Evolutionary conservation across 1,139 yeast genomes (phyloP), one percentile per base, ranked within the genome.

Genomic region (Candida smagusa): DNA sequence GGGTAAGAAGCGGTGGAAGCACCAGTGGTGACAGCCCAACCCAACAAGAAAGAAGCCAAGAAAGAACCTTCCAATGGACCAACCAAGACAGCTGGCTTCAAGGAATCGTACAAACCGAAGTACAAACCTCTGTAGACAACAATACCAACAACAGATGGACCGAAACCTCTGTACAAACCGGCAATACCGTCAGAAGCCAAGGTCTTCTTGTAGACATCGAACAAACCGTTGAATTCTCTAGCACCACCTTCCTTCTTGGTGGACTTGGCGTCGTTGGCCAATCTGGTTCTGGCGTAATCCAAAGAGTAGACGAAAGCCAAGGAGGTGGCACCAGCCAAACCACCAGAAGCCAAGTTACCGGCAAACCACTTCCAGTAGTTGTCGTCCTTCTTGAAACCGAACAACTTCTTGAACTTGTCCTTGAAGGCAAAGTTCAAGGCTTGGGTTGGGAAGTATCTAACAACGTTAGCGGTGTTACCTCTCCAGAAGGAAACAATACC

Each of bases 81-180:
- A 65, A 71, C 73, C 56, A 71, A 65, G 44, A 71, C 74, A 61
- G 69, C 75, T 48, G 77, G 77, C 67, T 71, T 71, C 60, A 71
- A 65, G 54, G 77, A 71, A 61, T 71, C 77, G 65, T 71, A 71
- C 58, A 70, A 65, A 67, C 77, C 77, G 62, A 71, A 71, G 71
- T 71, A 71, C 57, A 71, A 66, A 68, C 77, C 77, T 71, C 77
- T 71, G 74, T 71, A 71, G 58, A 69, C 77, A 68, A 71, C 54
- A 53, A 71, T 71, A 68, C 77, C 77, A 49, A 70, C 46, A 54
- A 71, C 77, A 47, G 77, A 71, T 56, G 76, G 75, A 64, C 75
- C 75, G 72, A 71, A 71, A 68, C 77, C 77, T 71, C 77, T 71
- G 71, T 71, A 71, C 61, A 71, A 69, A 69, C 77, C 77, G 49